phyloP scores from a whole-genome alignment of 2,329 filamentous ascomycete genomes.

The Colletotrichum navitas region DNA sequence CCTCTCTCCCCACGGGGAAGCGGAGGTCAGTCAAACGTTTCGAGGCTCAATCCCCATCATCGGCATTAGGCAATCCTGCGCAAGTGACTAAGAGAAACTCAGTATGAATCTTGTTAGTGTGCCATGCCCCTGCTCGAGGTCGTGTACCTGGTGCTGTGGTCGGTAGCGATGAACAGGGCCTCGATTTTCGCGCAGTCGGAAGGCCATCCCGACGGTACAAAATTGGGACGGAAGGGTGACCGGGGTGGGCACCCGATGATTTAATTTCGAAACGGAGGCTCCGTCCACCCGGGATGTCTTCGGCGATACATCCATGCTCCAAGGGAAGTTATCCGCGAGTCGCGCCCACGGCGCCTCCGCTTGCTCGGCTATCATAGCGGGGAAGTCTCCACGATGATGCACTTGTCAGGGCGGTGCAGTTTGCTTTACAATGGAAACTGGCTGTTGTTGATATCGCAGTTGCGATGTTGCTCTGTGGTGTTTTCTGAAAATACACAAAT shows the following conservation, averaged over 20 bases:
- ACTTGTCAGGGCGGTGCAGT: background rate
- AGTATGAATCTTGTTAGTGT: background rate
- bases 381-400: slow-evolving; percentile 8
- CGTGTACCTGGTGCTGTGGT: background rate
- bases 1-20: slow-evolving; percentile 14
- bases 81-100: slow-evolving; percentile 23
- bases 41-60: slow-evolving; percentile 8
- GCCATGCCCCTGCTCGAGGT: background rate
- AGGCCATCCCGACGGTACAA: slow-evolving; percentile 21
- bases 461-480: background rate
- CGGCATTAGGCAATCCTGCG: background rate
- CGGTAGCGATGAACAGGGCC: slow-evolving; percentile 8
- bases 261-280: slow-evolving; percentile 31
- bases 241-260: slow-evolving; percentile 29
- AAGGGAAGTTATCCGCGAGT: slow-evolving; percentile 34
- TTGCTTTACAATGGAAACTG: background rate
- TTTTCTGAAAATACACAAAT: background rate
- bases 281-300: slow-evolving; percentile 19
- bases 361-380: slow-evolving; percentile 15
- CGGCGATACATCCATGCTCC: slow-evolving; percentile 8
- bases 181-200: background rate
- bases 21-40: background rate
- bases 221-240: background rate
- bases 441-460: background rate
- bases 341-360: slow-evolving; percentile 27